Base-by-base conservation (phyloP, 495 filamentous ascomycete genomes). In the Mytilinidion resinicola region DNA sequence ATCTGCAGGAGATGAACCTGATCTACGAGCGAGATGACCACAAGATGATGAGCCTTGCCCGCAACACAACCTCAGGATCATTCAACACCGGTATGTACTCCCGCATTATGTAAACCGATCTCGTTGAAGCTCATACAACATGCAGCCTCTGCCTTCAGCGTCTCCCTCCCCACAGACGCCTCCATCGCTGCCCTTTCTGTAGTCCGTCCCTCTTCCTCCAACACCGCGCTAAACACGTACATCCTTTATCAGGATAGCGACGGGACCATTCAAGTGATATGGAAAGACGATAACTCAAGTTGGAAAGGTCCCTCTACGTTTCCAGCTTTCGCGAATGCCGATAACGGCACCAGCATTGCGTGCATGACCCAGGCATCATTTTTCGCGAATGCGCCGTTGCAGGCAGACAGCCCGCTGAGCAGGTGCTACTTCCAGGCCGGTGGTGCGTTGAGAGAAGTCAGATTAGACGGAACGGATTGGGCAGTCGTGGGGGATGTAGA, bases 351-450 rank as follows among this genome's bases (percentile, higher is more conserved):
- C 33, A 37, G 52, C 10, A 19, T 64, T 15, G 21, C 56, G 10
- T 64, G 61, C 30, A 30, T 64, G 25, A 64, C 56, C 8, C 51
- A 47, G 11, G 38, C 52, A 6, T 60, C 61, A 34, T 49, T 19
- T 19, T 64, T 64, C 25, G 12, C 47, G 30, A 35, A 39, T 19
- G 42, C 53, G 9, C 56, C 56, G 6, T 9, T 64, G 14, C 1
- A 38, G 33, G 12, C 33, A 1, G 56, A 53, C 6, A 21, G 43
- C 6, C 52, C 59, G 36, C 46, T 64, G 9, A 35, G 56, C 5
- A 51, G 61, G 38, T 64, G 61, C 37, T 64, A 64, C 49, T 64
- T 64, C 34, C 56, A 64, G 35, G 50, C 61, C 4, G 47, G 57
- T 21, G 41, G 14, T 20, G 21, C 44, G 15, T 11, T 64, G 19